Evolutionary conservation across 306 rosid species (phyloP), one percentile per base, ranked within the genome.

Genomic region (Fragaria vesca): DNA sequence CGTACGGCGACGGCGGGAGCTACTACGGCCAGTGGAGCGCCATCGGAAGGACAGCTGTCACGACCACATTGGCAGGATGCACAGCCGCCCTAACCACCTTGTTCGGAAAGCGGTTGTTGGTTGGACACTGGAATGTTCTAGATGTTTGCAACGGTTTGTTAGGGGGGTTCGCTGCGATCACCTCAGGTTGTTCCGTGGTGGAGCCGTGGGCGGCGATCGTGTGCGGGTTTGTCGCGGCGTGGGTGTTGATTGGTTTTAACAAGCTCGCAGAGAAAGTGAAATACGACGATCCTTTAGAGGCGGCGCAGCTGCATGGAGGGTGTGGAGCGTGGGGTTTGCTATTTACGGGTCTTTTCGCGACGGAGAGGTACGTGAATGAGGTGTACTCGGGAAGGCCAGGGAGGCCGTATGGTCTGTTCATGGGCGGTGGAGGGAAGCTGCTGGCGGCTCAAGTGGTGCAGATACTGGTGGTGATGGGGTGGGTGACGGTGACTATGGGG

Each of bases 11-110:
- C 1, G 42, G 32, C 9, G 76, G 79, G 0, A 4, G 57, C 2
- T 86, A 81, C 13, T 91, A 91, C 17, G 97, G 97, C 12, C 98
- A 93, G 57, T 93, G 98, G 97, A 93, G 98, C 43, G 93, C 90
- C 4, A 74, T 91, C 1, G 97, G 97, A 13, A 78, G 95, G 76
- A 93, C 97, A 78, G 97, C 88, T 20, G 95, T 93, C 72, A 93
- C 98, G 0, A 93, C 95, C 0, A 93, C 98, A 62, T 48, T 91
- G 80, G 96, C 95, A 0, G 98, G 98, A 0, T 78, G 87, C 83
- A 91, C 98, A 0, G 89, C 97, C 0, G 94, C 97, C 2, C 78
- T 91, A 4, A 93, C 98, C 0, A 89, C 92, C 0, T 28, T 93
- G 16, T 93, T 93, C 26, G 47, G 93, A 10, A 93, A 91, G 4